Evolutionary conservation across 2,329 filamentous ascomycete species (phyloP).

Genomic region (Berkeleyomyces rouxiae): DNA sequence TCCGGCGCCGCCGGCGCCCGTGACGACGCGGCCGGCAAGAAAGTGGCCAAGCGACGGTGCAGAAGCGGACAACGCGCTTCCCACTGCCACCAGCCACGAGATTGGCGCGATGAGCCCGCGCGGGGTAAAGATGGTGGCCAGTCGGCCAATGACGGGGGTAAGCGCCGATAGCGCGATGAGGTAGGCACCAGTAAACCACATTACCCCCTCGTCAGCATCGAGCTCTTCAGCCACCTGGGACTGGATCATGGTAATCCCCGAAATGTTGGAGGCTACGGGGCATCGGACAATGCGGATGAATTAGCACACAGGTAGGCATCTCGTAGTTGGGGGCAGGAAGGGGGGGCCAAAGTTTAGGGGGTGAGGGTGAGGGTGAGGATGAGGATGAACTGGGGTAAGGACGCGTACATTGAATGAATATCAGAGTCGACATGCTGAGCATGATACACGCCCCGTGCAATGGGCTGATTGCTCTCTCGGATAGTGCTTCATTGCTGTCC

Average conservation of each 20-base stretch:
- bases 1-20: conserved; percentile 53
- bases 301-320: neutral
- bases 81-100: conserved; percentile 39
- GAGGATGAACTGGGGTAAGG: neutral
- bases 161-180: conserved; percentile 45
- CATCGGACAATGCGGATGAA: too few relatives aligned
- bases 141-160: conserved; percentile 52
- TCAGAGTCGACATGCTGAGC: conserved; percentile 7
- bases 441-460: neutral
- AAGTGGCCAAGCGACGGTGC: conserved; percentile 45
- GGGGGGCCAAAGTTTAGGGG: neutral
- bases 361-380: neutral
- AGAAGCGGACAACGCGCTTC: conserved; percentile 46
- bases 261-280: conserved; percentile 47
- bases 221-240: conserved; percentile 60
- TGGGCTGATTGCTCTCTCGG: neutral
- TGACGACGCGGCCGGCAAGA: conserved; percentile 49
- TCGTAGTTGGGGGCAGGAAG: neutral
- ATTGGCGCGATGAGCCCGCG: conserved; percentile 47
- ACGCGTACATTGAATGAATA: conserved; percentile 12
- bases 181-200: conserved; percentile 71
- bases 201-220: conserved; percentile 52
- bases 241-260: conserved; percentile 66
- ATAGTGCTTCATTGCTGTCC: neutral
- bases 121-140: conserved; percentile 59